Evolutionary conservation across 1,284 basidiomycete genomes (phyloP).

Genomic region (Ceratobasidium sp.): DNA sequence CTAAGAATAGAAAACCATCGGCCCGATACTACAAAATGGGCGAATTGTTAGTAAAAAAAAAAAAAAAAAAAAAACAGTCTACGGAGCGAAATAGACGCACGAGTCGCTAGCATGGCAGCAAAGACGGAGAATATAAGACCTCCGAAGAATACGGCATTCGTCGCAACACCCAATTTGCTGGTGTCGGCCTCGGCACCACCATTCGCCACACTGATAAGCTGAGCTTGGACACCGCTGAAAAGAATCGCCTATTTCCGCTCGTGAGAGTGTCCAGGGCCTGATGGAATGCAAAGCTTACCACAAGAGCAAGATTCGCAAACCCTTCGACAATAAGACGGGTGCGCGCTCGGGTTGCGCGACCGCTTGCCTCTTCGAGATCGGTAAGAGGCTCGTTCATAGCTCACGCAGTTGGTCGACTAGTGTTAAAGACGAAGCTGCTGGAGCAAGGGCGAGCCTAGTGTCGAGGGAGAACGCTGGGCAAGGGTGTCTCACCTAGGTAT

Average conservation of each 20-base stretch:
- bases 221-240: conserved; percentile 38
- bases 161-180: conserved; percentile 3
- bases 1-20: conserved; percentile 42
- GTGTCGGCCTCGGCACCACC: neutral
- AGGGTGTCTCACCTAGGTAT: neutral
- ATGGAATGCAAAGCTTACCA: neutral
- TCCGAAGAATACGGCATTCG: conserved; percentile 38
- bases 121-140: conserved; percentile 36
- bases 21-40: conserved; percentile 7
- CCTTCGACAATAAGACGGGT: conserved; percentile 39
- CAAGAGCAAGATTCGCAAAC: conserved; percentile 28
- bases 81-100: neutral
- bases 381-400: neutral
- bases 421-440: neutral
- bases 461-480: neutral
- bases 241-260: conserved; percentile 16
- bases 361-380: conserved; percentile 2
- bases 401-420: neutral
- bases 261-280: neutral
- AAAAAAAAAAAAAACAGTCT: neutral
- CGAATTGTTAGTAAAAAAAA: neutral
- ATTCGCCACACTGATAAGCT: conserved; percentile 32
- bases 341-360: conserved; percentile 31
- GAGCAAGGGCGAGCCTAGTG: too few relatives aligned
- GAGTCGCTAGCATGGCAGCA: conserved; percentile 25